Evolutionary conservation across 176 grass and related monocot species (phyloP).

Genomic region (Musa schizocarpa): DNA sequence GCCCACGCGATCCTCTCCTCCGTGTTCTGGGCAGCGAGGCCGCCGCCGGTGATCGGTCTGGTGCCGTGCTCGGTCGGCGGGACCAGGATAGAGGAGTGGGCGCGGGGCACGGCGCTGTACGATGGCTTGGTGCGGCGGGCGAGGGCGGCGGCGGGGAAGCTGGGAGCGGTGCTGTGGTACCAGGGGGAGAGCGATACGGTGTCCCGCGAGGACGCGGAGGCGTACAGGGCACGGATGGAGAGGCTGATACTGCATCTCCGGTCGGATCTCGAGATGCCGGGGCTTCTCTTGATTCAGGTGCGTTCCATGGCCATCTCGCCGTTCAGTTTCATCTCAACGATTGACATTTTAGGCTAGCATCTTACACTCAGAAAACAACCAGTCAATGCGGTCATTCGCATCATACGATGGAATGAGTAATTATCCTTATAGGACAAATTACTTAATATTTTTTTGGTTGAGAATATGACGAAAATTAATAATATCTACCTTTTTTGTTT

Average conservation of each 20-base stretch:
- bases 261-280: slow-evolving; percentile 52
- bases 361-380: too few relatives aligned
- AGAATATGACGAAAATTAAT: too few relatives aligned
- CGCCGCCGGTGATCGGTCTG: slow-evolving; percentile 32
- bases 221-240: slow-evolving; percentile 60
- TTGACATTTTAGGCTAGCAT: too few relatives aligned
- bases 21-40: background rate
- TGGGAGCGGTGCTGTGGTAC: slow-evolving; percentile 80
- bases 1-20: slow-evolving; percentile 37
- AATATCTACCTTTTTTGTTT: too few relatives aligned
- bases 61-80: slow-evolving; percentile 79
- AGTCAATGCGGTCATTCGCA: too few relatives aligned
- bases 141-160: slow-evolving; percentile 38
- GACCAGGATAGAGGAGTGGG: slow-evolving; percentile 81
- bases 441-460: too few relatives aligned
- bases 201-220: slow-evolving; percentile 38
- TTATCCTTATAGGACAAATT: too few relatives aligned
- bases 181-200: slow-evolving; percentile 94
- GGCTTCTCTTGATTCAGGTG: slow-evolving; percentile 82
- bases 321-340: too few relatives aligned
- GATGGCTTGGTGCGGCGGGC: slow-evolving; percentile 43
- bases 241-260: slow-evolving; percentile 57
- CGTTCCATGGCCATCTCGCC: background rate
- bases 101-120: slow-evolving; percentile 44
- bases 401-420: too few relatives aligned